Conservation (phyloP, 768 basidiomycete genomes). For the Rhodotorula graminis region DNA sequence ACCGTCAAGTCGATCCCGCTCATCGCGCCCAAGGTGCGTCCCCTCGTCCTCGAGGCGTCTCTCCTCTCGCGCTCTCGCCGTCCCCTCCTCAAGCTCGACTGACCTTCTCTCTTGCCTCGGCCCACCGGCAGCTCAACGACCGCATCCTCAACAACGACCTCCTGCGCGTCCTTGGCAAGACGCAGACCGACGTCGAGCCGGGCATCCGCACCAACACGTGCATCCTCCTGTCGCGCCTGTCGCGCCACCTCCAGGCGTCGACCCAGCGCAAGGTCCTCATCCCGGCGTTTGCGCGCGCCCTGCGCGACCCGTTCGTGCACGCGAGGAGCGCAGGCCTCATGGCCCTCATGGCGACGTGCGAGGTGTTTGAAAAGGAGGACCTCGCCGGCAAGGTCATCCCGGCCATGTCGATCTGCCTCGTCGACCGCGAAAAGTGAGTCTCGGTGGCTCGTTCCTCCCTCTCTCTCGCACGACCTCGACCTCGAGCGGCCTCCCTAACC, state of each 20-base stretch:
- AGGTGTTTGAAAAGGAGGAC: constrained; percentile 82
- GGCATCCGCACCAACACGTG: constrained; percentile 97
- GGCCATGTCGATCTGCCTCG: constrained; percentile 66
- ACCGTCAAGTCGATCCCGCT: constrained; percentile 82
- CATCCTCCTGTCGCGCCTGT: constrained; percentile 87
- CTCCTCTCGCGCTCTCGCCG: background rate
- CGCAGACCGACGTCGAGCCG: constrained; percentile 85
- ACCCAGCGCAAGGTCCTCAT: constrained; percentile 96
- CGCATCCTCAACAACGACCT: constrained; percentile 95
- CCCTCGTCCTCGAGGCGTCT: too few relatives aligned
- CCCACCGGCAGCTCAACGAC: constrained; percentile 63
- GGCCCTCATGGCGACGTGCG: constrained; percentile 91
- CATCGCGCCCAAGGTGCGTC: constrained; percentile 71
- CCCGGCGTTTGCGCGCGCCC: constrained; percentile 80
- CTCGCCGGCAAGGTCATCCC: constrained; percentile 85
- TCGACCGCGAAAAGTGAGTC: constrained; percentile 88
- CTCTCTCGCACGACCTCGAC: too few relatives aligned
- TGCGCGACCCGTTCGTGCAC: constrained; percentile 88
- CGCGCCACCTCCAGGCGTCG: constrained; percentile 73
- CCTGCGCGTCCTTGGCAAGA: constrained; percentile 81
- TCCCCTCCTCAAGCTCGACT: background rate
- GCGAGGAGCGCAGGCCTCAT: constrained; percentile 88
- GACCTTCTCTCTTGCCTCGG: background rate
- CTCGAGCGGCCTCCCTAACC: background rate
- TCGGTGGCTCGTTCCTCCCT: too few relatives aligned